Evolutionary conservation across 257 asterid genomes (phyloP).

Genomic region (Knoxia roxburghii): DNA sequence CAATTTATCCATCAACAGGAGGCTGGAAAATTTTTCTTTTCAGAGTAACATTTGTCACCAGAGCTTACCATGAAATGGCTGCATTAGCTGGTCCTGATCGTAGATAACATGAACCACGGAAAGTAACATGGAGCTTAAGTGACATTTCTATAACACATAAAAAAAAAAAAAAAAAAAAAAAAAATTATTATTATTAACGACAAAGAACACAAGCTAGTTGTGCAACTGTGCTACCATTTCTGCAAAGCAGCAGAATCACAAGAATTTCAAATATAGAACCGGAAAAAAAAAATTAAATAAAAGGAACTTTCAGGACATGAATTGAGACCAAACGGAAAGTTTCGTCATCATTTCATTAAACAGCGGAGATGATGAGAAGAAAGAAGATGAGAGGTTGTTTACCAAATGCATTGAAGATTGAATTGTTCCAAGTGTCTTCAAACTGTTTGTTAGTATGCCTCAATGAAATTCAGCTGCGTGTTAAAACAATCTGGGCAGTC

Average conservation of each 20-base stretch:
- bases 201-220: no score
- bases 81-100: no score
- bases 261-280: no score
- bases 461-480: background rate
- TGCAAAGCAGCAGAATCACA: no score
- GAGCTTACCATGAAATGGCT: no score
- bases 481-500: no score
- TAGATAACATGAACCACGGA: background rate
- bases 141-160: background rate
- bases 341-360: no score
- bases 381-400: background rate
- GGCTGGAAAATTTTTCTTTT: background rate
- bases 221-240: no score
- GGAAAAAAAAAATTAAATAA: background rate
- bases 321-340: no score
- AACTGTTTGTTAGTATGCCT: conserved; percentile 13
- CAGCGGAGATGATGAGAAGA: background rate
- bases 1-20: background rate
- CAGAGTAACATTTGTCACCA: background rate
- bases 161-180: background rate
- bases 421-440: background rate
- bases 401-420: background rate
- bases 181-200: no score
- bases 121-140: background rate
- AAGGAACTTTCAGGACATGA: background rate